Conservation (phyloP, 768 basidiomycete genomes). For the Lentinula guzmanii region DNA sequence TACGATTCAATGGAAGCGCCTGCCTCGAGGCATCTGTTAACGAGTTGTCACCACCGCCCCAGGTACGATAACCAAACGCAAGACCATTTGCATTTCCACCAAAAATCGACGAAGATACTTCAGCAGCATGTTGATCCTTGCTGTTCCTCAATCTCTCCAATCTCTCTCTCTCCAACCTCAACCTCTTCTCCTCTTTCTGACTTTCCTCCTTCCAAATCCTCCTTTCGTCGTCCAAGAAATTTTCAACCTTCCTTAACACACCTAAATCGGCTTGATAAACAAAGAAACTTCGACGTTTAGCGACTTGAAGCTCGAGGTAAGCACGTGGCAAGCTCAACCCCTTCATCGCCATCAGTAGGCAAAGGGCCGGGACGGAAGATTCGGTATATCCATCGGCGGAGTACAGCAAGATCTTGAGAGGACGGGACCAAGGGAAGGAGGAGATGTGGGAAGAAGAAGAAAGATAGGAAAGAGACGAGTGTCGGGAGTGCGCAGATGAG, state of each 20-base stretch:
- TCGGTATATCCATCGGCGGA: slow-evolving; percentile 92
- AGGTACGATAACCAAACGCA: slow-evolving; percentile 2
- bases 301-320: slow-evolving; percentile 85
- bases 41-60: background rate
- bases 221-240: slow-evolving; percentile 33
- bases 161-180: slow-evolving; percentile 22
- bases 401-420: slow-evolving; percentile 73
- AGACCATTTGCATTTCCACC: background rate
- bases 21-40: background rate
- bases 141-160: slow-evolving; percentile 14
- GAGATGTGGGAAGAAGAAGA: slow-evolving; percentile 31
- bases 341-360: slow-evolving; percentile 77
- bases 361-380: slow-evolving; percentile 80
- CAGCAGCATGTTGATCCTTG: slow-evolving; percentile 13
- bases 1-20: background rate
- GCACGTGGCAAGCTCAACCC: slow-evolving; percentile 75
- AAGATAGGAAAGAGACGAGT: slow-evolving; percentile 17
- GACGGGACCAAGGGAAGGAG: slow-evolving; percentile 24
- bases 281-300: slow-evolving; percentile 80
- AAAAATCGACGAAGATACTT: background rate
- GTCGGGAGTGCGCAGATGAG: slow-evolving; percentile 22
- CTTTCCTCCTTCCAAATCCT: slow-evolving; percentile 34
- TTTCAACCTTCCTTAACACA: slow-evolving; percentile 67
- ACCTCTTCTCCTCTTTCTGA: slow-evolving; percentile 21
- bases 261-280: slow-evolving; percentile 82